Percentiles rank a stretch among this genome's conserved stretches.
Conservation (phyloP, 179 eudicot genomes). For the Pouteria campechiana region DNA sequence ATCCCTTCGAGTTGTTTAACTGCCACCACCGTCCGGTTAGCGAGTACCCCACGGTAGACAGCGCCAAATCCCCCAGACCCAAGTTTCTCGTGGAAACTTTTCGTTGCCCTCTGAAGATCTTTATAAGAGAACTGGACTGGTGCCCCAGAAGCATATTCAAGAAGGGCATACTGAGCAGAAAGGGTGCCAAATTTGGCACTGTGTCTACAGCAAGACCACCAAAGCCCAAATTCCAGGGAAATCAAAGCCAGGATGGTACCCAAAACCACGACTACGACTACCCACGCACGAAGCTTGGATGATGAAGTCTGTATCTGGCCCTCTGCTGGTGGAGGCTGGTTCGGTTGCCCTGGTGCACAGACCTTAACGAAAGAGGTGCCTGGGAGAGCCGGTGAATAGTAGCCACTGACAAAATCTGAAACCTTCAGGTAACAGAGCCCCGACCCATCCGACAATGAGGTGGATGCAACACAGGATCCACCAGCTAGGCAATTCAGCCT, state of each 20-base stretch:
- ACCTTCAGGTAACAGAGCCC: slow-evolving; percentile 49
- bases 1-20: slow-evolving; percentile 83
- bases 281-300: slow-evolving; percentile 33
- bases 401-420: slow-evolving; percentile 43
- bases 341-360: slow-evolving; percentile 38
- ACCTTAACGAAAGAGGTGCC: slow-evolving; percentile 78
- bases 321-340: slow-evolving; percentile 23
- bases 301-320: background rate
- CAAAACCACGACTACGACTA: slow-evolving; percentile 37
- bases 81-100: slow-evolving; percentile 77
- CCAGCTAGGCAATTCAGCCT: slow-evolving; percentile 42
- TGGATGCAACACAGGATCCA: slow-evolving; percentile 50
- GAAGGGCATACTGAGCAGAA: slow-evolving; percentile 54
- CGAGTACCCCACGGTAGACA: slow-evolving; percentile 64
- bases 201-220: slow-evolving; percentile 66
- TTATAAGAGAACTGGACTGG: slow-evolving; percentile 72
- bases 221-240: slow-evolving; percentile 35
- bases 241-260: slow-evolving; percentile 25
- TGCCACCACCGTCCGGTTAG: slow-evolving; percentile 47
- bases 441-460: slow-evolving; percentile 54
- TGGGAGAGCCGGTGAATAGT: slow-evolving; percentile 60
- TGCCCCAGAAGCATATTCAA: slow-evolving; percentile 82
- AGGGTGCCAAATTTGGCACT: slow-evolving; percentile 42
- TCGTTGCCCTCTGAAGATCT: slow-evolving; percentile 55
- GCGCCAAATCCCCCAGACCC: slow-evolving; percentile 85